A percentile compares a stretch with the other conserved stretches of the same genome.
Evolutionary conservation across 768 basidiomycete species (phyloP).

Genomic region (Royoungia palumana): DNA sequence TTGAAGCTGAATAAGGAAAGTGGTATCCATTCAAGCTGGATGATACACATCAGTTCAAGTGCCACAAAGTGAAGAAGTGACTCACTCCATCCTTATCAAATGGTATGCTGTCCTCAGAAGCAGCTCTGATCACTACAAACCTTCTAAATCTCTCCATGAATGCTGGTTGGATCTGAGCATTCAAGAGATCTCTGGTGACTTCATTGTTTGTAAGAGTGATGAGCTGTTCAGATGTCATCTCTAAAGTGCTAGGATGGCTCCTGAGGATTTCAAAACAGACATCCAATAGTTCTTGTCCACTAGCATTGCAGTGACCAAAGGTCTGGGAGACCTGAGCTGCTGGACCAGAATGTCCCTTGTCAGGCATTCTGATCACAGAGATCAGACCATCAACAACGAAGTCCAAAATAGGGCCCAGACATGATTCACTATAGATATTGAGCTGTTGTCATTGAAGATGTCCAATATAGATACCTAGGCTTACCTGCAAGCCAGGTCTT

Average conservation of each 20-base stretch:
- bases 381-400: constrained; percentile 52
- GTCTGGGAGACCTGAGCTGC: constrained; percentile 23
- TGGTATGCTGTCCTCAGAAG: constrained; percentile 28
- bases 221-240: constrained; percentile 35
- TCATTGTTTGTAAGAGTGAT: constrained; percentile 40
- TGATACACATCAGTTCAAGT: not conserved
- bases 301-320: constrained; percentile 13
- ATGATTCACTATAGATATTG: constrained; percentile 9
- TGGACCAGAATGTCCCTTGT: constrained; percentile 25
- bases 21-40: constrained; percentile 56
- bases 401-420: constrained; percentile 23
- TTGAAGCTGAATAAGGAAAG: constrained; percentile 50
- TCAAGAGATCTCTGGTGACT: constrained; percentile 45
- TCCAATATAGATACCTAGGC: not conserved
- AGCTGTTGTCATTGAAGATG: not conserved
- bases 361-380: constrained; percentile 51
- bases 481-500: constrained; percentile 4
- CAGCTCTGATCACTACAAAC: constrained; percentile 55
- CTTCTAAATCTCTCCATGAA: constrained; percentile 62
- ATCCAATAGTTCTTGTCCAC: constrained; percentile 40
- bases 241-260: constrained; percentile 27
- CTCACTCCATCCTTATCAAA: constrained; percentile 47
- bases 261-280: constrained; percentile 33
- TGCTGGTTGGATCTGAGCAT: constrained; percentile 60
- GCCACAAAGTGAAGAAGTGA: not conserved